Evolutionary conservation across 257 asterid species (phyloP).

Genomic region (Jasminum sambac): DNA sequence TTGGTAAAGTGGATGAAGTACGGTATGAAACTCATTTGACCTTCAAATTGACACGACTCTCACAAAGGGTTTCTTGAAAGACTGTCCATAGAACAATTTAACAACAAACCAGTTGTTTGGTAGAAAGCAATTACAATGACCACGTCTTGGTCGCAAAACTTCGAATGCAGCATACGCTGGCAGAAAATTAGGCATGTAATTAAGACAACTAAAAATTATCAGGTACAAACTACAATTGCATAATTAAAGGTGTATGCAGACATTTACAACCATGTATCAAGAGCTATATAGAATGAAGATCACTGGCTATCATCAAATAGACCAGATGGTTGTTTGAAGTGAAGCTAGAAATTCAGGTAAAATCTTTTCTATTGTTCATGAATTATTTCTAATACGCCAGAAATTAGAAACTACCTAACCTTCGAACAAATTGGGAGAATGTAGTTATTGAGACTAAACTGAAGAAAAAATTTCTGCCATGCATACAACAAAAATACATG

Average conservation of each 20-base stretch:
- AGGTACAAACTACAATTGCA: not conserved
- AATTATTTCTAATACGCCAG: not conserved
- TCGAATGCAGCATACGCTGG: slow-evolving; percentile 3
- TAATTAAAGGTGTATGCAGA: too few relatives aligned
- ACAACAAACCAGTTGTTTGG: slow-evolving; percentile 5
- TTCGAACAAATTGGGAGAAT: not conserved
- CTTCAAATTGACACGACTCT: slow-evolving; percentile 6
- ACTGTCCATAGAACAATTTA: slow-evolving; percentile 7
- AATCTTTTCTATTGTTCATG: not conserved
- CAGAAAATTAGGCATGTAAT: not conserved
- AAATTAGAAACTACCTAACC: not conserved
- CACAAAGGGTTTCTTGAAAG: slow-evolving; percentile 1
- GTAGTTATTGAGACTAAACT: not conserved
- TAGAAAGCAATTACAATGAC: not conserved
- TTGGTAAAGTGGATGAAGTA: not conserved
- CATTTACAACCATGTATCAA: not conserved
- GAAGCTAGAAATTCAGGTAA: not conserved
- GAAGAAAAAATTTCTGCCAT: not conserved
- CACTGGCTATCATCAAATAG: not conserved
- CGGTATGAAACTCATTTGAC: slow-evolving; percentile 2
- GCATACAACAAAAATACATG: not conserved
- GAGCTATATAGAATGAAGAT: not conserved
- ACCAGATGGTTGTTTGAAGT: not conserved
- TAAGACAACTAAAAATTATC: slow-evolving; percentile 3
- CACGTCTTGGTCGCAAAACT: slow-evolving; percentile 5